A percentile compares a stretch with the other conserved stretches of the same genome.
phyloP scores from a whole-genome alignment of 2,329 filamentous ascomycete genomes.

The Colletotrichum eremochloae region DNA sequence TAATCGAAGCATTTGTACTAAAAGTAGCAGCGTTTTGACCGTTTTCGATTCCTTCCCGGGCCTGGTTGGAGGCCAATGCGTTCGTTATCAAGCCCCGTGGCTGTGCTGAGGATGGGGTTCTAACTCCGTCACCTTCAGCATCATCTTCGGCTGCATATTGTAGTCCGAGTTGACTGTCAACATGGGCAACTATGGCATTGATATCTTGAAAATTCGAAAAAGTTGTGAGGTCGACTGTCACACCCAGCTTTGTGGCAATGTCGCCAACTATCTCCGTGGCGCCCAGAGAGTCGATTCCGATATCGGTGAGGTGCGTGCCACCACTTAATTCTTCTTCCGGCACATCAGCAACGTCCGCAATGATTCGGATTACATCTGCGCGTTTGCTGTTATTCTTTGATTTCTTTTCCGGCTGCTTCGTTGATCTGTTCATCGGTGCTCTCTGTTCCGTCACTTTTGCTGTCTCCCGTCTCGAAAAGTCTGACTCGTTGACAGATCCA shows the following conservation, averaged over 20 bases:
- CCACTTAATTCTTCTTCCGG: not conserved
- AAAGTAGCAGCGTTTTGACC: not conserved
- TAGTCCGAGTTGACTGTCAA: slow-evolving; percentile 18
- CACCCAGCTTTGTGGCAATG: not conserved
- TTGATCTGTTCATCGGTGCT: fast-evolving
- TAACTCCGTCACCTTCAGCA: too few species aligned
- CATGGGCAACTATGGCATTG: slow-evolving; percentile 5
- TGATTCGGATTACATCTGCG: not conserved
- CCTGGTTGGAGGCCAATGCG: too few species aligned
- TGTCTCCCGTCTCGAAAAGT: fast-evolving
- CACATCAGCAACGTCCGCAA: slow-evolving; percentile 14
- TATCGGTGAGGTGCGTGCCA: not conserved
- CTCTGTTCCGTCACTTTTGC: fast-evolving
- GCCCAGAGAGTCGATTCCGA: slow-evolving; percentile 18
- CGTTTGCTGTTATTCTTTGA: not conserved
- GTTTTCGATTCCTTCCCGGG: not conserved
- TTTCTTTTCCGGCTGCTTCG: not conserved
- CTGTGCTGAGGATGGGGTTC: not conserved
- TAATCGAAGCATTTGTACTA: fast-evolving
- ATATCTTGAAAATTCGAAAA: slow-evolving; percentile 6
- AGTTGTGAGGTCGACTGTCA: slow-evolving; percentile 11
- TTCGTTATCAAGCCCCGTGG: too few species aligned
- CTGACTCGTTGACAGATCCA: not conserved
- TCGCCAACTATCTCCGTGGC: slow-evolving; percentile 18
- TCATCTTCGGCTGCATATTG: fast-evolving